A percentile compares a stretch with the other conserved stretches of the same genome.
phyloP scores from a whole-genome alignment of 2,329 filamentous ascomycete genomes.

The Arthrobotrys pseudoclavata region DNA sequence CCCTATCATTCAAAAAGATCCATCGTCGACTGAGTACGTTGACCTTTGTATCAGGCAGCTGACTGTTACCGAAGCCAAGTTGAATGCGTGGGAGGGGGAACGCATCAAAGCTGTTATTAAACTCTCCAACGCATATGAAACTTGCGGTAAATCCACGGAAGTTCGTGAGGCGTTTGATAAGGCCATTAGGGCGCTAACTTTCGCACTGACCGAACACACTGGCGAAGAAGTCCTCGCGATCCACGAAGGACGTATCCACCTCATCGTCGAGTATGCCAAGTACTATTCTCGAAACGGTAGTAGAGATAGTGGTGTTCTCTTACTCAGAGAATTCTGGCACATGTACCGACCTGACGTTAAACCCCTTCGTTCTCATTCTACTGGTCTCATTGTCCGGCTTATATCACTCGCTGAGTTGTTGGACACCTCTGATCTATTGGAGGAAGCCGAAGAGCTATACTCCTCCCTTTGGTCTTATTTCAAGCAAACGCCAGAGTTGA shows the following conservation, averaged over 20 bases:
- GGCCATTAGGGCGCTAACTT: conserved; percentile 33
- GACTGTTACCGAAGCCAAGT: conserved; percentile 16
- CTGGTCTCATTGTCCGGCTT: conserved; percentile 25
- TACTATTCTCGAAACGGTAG: conserved; percentile 37
- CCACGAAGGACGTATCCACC: conserved; percentile 37
- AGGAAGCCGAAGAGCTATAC: conserved; percentile 47
- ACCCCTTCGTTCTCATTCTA: conserved; percentile 28
- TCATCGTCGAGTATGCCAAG: conserved; percentile 35
- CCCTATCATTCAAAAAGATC: conserved; percentile 26
- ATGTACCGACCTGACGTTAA: conserved; percentile 38
- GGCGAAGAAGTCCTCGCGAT: conserved; percentile 26
- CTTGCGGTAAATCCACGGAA: conserved; percentile 3
- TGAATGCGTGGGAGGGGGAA: conserved; percentile 35
- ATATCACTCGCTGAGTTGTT: conserved; percentile 28
- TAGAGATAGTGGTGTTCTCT: conserved; percentile 30
- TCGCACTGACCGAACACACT: conserved; percentile 16
- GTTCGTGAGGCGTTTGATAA: conserved; percentile 13
- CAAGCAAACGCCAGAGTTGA: conserved; percentile 38
- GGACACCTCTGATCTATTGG: conserved; percentile 26
- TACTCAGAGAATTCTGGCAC: conserved; percentile 43
- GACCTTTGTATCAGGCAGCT: conserved; percentile 42
- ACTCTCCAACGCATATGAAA: conserved; percentile 17
- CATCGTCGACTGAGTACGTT: conserved; percentile 44
- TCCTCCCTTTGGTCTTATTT: conserved; percentile 35
- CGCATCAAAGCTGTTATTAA: conserved; percentile 35